Evolutionary conservation across 495 filamentous ascomycete species (phyloP).

Genomic region (Acidiella bohemica): DNA sequence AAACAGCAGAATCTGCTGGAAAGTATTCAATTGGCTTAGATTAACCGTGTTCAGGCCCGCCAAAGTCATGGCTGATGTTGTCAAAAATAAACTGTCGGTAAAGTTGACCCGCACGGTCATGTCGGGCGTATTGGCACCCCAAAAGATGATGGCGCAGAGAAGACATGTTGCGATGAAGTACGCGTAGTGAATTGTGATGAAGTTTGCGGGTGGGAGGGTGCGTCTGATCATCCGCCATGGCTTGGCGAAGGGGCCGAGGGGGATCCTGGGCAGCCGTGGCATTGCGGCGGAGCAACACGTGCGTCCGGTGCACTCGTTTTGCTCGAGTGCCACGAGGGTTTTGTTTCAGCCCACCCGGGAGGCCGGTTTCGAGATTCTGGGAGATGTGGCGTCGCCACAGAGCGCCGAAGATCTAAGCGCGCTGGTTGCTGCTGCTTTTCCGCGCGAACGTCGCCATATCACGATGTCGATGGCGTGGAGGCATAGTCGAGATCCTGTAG

Average conservation of each 20-base stretch:
- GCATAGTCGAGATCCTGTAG: too few relatives aligned
- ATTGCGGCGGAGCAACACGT: not conserved
- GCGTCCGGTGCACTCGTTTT: too few relatives aligned
- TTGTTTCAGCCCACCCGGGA: too few relatives aligned
- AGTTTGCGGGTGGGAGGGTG: constrained; percentile 49
- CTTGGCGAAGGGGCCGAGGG: constrained; percentile 16
- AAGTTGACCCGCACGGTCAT: constrained; percentile 44
- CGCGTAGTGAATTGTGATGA: constrained; percentile 53
- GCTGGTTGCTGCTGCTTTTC: too few relatives aligned
- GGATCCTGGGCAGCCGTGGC: not conserved
- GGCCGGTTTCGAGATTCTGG: too few relatives aligned
- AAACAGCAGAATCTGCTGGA: constrained; percentile 67
- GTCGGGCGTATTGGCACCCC: constrained; percentile 42
- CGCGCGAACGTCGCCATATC: too few relatives aligned
- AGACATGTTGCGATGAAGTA: constrained; percentile 61
- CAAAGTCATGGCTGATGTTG: constrained; percentile 66
- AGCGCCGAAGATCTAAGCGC: too few relatives aligned
- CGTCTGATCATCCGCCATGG: constrained; percentile 17
- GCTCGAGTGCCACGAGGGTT: too few relatives aligned
- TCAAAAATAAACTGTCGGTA: constrained; percentile 62
- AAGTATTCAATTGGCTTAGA: constrained; percentile 56
- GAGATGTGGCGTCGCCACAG: too few relatives aligned
- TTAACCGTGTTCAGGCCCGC: constrained; percentile 45
- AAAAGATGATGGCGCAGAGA: constrained; percentile 60
- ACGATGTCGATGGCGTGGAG: too few relatives aligned